Base-by-base conservation (phyloP, 345 rosid species). In the Viola odorata region DNA sequence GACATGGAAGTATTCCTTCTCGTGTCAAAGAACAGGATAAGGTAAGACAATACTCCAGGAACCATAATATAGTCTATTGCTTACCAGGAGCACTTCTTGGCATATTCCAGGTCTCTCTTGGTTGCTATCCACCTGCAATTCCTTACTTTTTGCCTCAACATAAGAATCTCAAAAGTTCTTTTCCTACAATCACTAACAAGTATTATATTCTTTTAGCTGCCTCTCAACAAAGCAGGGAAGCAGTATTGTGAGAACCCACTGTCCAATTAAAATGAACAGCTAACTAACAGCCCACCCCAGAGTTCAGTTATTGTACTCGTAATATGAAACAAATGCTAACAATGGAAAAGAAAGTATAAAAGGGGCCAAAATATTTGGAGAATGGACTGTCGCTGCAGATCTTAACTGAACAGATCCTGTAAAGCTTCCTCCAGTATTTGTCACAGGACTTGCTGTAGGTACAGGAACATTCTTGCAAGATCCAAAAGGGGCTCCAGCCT, bases 401-500 rank as follows among this genome's bases (percentile, higher is more conserved):
- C 57, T 82, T 14, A 94, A 83, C 74, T 94, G 95, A 70, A 94
- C 87, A 13, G 88, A 86, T 76, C 99, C 99, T 37, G 92, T 74
- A 77, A 87, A 87, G 78, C 85, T 81, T 78, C 95, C 95, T 2
- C 64, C 71, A 36, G 75, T 41, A 58, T 70, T 74, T 14, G 88
- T 73, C 54, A 72, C 53, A 17, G 95, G 91, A 77, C 75, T 62
- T 70, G 77, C 62, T 17, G 76, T 56, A 10, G 91, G 96, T 3
- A 65, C 57, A 39, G 83, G 50, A 62, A 88, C 53, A 53, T 84
- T 88, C 70, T 85, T 88, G 91, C 96, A 94, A 17, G 97, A 77
- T 60, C 97, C 95, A 79, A 74, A 86, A 39, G 97, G 83, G 68
- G 85, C 92, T 68, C 88, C 97, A 58, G 79, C 81, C 97, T 94